Conservation (phyloP, 163 green algal genomes). For the Trebouxiophyceae sp. region DNA sequence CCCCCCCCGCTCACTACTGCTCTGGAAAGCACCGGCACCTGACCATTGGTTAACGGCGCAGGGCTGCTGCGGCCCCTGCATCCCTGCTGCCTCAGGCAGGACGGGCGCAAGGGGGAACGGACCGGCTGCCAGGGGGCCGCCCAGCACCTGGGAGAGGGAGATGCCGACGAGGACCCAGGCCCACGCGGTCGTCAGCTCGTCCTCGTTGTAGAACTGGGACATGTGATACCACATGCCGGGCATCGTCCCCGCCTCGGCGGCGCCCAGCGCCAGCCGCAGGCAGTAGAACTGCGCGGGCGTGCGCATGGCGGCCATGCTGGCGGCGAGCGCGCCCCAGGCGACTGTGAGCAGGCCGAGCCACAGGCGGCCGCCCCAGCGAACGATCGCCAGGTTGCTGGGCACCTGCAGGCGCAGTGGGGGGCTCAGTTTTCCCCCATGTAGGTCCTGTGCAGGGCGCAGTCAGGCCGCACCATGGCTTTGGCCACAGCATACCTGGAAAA, state of each 20-base stretch:
- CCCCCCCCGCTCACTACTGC: too few species aligned
- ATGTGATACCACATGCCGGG: constrained; percentile 49
- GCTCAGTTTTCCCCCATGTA: too few species aligned
- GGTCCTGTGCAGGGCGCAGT: too few species aligned
- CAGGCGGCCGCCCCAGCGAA: constrained; percentile 27
- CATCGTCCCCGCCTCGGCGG: constrained; percentile 43
- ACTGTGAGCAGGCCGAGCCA: constrained; percentile 41
- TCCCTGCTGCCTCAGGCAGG: too few species aligned
- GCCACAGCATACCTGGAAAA: too few species aligned
- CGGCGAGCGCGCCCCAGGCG: constrained; percentile 37
- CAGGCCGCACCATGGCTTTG: too few species aligned
- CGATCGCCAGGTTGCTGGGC: constrained; percentile 37
- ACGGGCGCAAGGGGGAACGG: too few species aligned
- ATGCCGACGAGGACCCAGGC: constrained; percentile 14
- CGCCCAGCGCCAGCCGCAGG: constrained; percentile 44
- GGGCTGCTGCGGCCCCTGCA: too few species aligned
- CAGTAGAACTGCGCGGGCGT: constrained; percentile 27
- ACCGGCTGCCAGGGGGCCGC: constrained; percentile 22
- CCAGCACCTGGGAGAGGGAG: constrained; percentile 12
- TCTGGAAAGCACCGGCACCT: too few species aligned
- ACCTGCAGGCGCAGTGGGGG: constrained; percentile 38
- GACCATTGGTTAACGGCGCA: too few species aligned
- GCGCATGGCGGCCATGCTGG: constrained; percentile 23
- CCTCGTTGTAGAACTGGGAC: constrained; percentile 33
- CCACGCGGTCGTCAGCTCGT: constrained; percentile 14